These are phyloP conservation scores for Wickerhamomyces xylosicus DNA, from an alignment of 805 yeast species.

Conservation along the genomic window DNA sequence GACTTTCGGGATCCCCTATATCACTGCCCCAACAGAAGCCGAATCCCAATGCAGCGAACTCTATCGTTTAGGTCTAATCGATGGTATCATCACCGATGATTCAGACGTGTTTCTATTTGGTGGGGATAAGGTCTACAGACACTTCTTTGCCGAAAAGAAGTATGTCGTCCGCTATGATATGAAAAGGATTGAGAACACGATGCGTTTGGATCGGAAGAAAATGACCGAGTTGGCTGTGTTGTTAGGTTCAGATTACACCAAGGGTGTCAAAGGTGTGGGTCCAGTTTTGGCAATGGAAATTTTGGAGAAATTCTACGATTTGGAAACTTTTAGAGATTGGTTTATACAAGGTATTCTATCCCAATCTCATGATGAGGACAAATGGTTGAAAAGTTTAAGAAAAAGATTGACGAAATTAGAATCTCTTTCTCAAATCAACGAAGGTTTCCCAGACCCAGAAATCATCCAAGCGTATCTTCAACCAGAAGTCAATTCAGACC, in stretches of 20 bases:
- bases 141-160: constrained; percentile 89
- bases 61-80: constrained; percentile 59
- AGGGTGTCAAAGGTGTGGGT: constrained; percentile 87
- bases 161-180: constrained; percentile 78
- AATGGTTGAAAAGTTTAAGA: constrained; percentile 48
- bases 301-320: constrained; percentile 65
- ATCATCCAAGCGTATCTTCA: constrained; percentile 64
- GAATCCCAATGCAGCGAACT: constrained; percentile 96
- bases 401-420: constrained; percentile 42
- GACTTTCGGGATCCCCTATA: constrained; percentile 87
- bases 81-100: constrained; percentile 95
- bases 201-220: constrained; percentile 54
- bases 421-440: constrained; percentile 38
- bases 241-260: constrained; percentile 92
- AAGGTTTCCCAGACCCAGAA: constrained; percentile 56
- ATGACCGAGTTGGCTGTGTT: constrained; percentile 76
- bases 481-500: constrained; percentile 82
- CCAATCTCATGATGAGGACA: constrained; percentile 28
- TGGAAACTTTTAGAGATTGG: constrained; percentile 30
- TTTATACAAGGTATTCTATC: constrained; percentile 29
- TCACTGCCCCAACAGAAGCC: constrained; percentile 98
- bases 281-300: constrained; percentile 90
- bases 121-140: constrained; percentile 72
- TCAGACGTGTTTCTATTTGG: constrained; percentile 95
- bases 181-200: constrained; percentile 43